Percentiles rank a stretch among this genome's conserved stretches.
phyloP scores from a whole-genome alignment of 768 basidiomycete genomes.

The Leccinum imitatum region DNA sequence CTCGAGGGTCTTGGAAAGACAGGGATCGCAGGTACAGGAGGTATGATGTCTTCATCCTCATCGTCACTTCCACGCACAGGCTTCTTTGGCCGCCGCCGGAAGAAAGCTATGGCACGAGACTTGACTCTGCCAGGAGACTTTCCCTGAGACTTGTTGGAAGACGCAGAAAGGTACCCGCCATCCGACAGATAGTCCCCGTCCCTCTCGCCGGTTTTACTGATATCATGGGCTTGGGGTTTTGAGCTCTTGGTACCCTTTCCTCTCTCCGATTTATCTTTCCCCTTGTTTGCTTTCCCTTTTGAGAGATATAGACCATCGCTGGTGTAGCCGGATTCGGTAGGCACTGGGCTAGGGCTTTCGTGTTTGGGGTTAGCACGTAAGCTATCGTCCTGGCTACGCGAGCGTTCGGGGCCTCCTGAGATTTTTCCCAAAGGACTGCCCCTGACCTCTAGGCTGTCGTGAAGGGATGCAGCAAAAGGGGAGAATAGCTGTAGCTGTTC shows the following conservation, averaged over 20 bases:
- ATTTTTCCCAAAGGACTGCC: slow-evolving; percentile 2
- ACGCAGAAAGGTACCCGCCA: slow-evolving; percentile 35
- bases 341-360: slow-evolving; percentile 17
- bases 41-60: slow-evolving; percentile 30
- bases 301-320: slow-evolving; percentile 36
- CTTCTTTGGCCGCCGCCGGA: slow-evolving; percentile 33
- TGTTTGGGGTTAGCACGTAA: slow-evolving; percentile 10
- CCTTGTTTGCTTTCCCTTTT: slow-evolving; percentile 20
- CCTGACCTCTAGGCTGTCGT: neutral
- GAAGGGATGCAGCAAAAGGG: slow-evolving; percentile 18
- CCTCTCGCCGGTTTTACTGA: slow-evolving; percentile 17
- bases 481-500: slow-evolving; percentile 32
- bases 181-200: slow-evolving; percentile 29
- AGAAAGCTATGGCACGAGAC: slow-evolving; percentile 35
- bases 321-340: slow-evolving; percentile 25
- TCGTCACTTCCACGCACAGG: slow-evolving; percentile 26
- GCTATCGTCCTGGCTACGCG: slow-evolving; percentile 25
- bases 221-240: slow-evolving; percentile 19
- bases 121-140: slow-evolving; percentile 30
- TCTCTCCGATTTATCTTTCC: slow-evolving; percentile 22
- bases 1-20: slow-evolving; percentile 28
- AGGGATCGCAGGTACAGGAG: slow-evolving; percentile 35
- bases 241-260: slow-evolving; percentile 17
- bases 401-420: slow-evolving; percentile 13
- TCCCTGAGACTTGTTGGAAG: slow-evolving; percentile 32